Evolutionary conservation across 73 alveolate species (phyloP).

Genomic region (Paramecium sonneborni): DNA sequence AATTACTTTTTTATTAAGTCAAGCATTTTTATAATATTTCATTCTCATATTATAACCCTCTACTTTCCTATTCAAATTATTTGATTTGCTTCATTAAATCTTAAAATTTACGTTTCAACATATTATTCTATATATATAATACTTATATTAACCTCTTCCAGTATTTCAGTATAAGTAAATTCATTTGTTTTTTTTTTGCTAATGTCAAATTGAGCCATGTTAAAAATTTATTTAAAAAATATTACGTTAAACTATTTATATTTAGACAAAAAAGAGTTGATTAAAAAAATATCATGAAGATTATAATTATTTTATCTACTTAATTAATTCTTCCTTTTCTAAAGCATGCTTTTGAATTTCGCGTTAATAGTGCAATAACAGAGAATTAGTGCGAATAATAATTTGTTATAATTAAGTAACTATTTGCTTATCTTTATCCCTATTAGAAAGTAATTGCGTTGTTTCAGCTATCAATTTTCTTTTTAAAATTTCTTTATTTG

Average conservation of each 20-base stretch:
- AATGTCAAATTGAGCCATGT: neutral
- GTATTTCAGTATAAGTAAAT: neutral
- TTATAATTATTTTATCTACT: neutral
- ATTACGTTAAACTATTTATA: neutral
- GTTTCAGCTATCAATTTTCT: neutral
- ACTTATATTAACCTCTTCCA: neutral
- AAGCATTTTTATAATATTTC: neutral
- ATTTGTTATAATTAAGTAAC: neutral
- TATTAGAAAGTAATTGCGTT: neutral
- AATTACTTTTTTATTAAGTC: neutral
- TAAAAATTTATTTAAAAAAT: neutral
- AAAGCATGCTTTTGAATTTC: slow-evolving; percentile 6
- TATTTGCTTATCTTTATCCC: neutral
- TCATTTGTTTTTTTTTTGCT: neutral
- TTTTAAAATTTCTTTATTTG: neutral
- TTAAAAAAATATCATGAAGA: neutral
- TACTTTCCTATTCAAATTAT: slow-evolving; percentile 23
- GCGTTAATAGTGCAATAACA: neutral
- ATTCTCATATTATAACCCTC: slow-evolving; percentile 47
- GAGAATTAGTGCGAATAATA: slow-evolving; percentile 27
- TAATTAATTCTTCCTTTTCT: slow-evolving; percentile 42
- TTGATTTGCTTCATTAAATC: neutral
- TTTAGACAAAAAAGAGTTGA: slow-evolving; percentile 16
- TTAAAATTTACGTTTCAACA: neutral
- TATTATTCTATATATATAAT: neutral